Conservation (phyloP, 768 basidiomycete genomes). For the Mycena rebaudengoi region DNA sequence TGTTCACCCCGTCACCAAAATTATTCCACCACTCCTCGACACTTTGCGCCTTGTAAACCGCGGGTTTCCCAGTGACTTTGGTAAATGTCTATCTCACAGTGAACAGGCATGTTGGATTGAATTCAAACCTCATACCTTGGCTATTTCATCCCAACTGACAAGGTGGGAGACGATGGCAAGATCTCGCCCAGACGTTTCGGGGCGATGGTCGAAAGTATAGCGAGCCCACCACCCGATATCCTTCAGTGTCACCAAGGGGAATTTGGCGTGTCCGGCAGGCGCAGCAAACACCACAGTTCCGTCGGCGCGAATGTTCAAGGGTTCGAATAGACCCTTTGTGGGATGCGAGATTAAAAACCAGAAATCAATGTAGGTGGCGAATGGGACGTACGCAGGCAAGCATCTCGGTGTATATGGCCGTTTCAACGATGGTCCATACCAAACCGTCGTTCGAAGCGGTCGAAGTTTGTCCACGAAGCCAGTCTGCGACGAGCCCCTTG, state of each 20-base stretch:
- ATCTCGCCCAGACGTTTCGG: constrained; percentile 44
- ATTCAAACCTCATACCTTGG: constrained; percentile 19
- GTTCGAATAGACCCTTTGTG: constrained; percentile 23
- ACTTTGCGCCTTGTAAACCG: background rate
- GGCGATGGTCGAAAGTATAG: constrained; percentile 46
- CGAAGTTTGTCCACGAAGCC: background rate
- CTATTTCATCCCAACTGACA: constrained; percentile 46
- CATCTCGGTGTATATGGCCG: constrained; percentile 13
- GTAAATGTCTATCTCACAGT: constrained; percentile 18
- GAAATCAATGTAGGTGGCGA: background rate
- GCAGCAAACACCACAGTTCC: constrained; percentile 50
- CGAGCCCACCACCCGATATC: constrained; percentile 52
- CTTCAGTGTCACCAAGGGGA: constrained; percentile 47
- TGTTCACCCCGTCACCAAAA: no score
- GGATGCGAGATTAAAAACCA: constrained; percentile 16
- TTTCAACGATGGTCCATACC: constrained; percentile 4
- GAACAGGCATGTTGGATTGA: background rate
- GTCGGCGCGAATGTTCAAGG: constrained; percentile 38
- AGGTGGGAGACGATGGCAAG: constrained; percentile 45
- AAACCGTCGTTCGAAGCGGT: background rate
- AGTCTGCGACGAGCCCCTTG: constrained; percentile 6
- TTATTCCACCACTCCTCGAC: no score
- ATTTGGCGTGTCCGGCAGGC: constrained; percentile 43
- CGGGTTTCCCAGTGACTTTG: constrained; percentile 14
- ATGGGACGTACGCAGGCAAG: background rate